Evolutionary conservation across 164 flowering plant species (phyloP).

Genomic region (Nymphaea colorata): DNA sequence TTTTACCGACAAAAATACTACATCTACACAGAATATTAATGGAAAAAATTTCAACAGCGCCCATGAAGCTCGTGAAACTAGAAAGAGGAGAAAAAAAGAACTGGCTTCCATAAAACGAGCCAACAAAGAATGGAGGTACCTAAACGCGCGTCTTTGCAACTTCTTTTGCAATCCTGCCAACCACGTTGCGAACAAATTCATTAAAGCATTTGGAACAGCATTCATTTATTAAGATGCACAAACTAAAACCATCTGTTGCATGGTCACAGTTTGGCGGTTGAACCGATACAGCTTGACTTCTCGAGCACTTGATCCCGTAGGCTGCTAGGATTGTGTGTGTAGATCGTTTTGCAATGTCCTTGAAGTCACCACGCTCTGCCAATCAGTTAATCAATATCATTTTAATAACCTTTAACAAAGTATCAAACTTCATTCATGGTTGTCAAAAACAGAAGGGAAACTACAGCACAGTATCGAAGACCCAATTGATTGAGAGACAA

Average conservation of each 20-base stretch:
- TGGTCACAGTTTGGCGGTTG: conserved; percentile 16
- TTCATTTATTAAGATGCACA: not conserved
- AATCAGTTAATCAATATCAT: not conserved
- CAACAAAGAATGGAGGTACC: not conserved
- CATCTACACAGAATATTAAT: not conserved
- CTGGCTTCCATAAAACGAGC: not conserved
- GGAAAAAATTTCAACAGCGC: not conserved
- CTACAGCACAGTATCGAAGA: too few species aligned
- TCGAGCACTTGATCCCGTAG: conserved; percentile 35
- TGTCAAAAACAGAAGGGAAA: too few species aligned
- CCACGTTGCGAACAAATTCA: not conserved
- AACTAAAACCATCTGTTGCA: not conserved
- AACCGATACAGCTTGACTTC: conserved; percentile 20
- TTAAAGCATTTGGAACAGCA: not conserved
- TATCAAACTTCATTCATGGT: too few species aligned
- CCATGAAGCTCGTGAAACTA: not conserved
- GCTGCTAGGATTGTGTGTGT: conserved; percentile 56
- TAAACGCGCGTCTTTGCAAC: not conserved
- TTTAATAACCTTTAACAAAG: too few species aligned
- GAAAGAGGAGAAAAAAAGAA: not conserved
- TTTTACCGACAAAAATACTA: not conserved
- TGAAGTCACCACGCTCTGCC: conserved; percentile 27
- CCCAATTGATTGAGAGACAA: too few species aligned
- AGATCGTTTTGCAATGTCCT: conserved; percentile 37
- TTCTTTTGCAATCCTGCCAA: not conserved